A percentile compares a stretch with the other conserved stretches of the same genome.
Evolutionary conservation across 1,284 basidiomycete species (phyloP).

Genomic region (Leccinum pseudoinsigne): DNA sequence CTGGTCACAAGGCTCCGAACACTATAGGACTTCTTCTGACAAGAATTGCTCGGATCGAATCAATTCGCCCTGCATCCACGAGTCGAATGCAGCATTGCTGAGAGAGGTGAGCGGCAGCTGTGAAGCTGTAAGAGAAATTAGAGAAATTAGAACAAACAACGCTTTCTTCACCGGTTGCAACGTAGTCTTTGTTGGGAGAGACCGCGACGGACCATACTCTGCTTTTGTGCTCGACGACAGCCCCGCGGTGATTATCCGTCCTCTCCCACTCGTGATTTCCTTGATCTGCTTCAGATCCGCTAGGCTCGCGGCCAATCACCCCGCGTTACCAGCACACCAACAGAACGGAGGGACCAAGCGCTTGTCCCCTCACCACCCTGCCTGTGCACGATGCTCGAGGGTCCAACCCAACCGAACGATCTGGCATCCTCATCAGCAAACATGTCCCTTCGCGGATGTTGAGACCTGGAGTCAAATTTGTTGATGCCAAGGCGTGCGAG

Average conservation of each 20-base stretch:
- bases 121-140: background rate
- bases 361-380: constrained; percentile 37
- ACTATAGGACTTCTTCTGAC: background rate
- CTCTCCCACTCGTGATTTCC: constrained; percentile 43
- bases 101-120: background rate
- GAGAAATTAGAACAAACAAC: background rate
- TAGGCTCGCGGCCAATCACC: constrained; percentile 35
- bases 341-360: constrained; percentile 53
- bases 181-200: too few species aligned
- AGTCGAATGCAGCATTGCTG: background rate
- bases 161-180: too few species aligned
- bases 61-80: background rate
- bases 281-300: constrained; percentile 36
- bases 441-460: constrained; percentile 57
- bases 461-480: constrained; percentile 11
- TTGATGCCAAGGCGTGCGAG: constrained; percentile 25
- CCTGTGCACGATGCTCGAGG: constrained; percentile 35
- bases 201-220: too few species aligned
- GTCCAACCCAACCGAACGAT: constrained; percentile 28
- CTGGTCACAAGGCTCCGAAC: background rate
- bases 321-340: constrained; percentile 7
- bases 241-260: constrained; percentile 18
- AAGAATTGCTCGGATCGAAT: background rate
- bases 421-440: constrained; percentile 37
- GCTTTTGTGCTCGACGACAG: background rate